phyloP scores from a whole-genome alignment of 2,329 filamentous ascomycete species.

The Dothistroma pini region DNA sequence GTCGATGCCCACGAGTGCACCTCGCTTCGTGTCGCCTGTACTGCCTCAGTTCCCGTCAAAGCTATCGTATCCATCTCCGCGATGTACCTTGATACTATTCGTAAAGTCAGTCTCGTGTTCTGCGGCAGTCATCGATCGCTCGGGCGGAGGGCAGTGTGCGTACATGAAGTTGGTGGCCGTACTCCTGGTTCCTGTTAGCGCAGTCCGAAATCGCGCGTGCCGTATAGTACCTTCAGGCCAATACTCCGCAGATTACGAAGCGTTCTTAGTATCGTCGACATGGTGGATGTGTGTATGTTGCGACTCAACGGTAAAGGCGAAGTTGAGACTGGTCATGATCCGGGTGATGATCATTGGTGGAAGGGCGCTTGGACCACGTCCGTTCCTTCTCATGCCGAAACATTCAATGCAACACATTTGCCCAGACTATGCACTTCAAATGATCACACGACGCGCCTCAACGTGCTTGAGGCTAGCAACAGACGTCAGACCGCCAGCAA shows the following conservation, averaged over 20 bases:
- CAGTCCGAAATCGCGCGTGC: neutral
- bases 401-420: neutral
- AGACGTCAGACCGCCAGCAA: constrained; percentile 2
- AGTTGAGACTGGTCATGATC: neutral
- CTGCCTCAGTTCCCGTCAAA: constrained; percentile 28
- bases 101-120: constrained; percentile 16
- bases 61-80: neutral
- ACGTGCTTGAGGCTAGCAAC: constrained; percentile 26
- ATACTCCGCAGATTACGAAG: constrained; percentile 81
- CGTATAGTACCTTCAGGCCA: constrained; percentile 71
- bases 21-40: constrained; percentile 92
- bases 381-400: neutral
- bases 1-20: constrained; percentile 78
- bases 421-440: constrained; percentile 21
- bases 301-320: constrained; percentile 9
- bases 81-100: constrained; percentile 25
- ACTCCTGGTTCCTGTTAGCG: constrained; percentile 61
- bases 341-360: neutral
- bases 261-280: constrained; percentile 90
- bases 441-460: constrained; percentile 29
- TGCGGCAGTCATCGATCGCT: constrained; percentile 8
- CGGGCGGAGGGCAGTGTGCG: constrained; percentile 36
- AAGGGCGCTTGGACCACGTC: neutral
- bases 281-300: constrained; percentile 45
- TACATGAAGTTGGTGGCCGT: constrained; percentile 90